These are phyloP conservation scores for Tylopilus balloui DNA, from an alignment of 768 basidiomycete genomes.

Conservation along the genomic window DNA sequence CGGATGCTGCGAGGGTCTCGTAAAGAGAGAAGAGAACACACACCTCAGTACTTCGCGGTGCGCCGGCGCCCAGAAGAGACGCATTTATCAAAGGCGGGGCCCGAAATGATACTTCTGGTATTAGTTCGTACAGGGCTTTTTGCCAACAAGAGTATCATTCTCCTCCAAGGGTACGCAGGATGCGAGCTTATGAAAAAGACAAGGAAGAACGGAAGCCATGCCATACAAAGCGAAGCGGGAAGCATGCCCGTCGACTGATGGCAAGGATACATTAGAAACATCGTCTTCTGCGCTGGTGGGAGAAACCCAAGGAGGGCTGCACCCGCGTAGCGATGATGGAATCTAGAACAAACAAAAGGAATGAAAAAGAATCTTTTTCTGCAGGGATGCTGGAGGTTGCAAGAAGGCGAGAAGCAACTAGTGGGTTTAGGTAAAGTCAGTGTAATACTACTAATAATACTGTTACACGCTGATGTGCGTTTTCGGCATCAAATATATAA, in stretches of 20 bases:
- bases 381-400: conserved; percentile 19
- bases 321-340: conserved; percentile 20
- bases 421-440: conserved; percentile 30
- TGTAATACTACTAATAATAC: conserved; percentile 34
- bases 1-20: conserved; percentile 5
- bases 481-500: conserved; percentile 19
- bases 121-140: conserved; percentile 14
- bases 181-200: conserved; percentile 8
- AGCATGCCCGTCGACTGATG: conserved; percentile 13
- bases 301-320: conserved; percentile 22
- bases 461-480: conserved; percentile 27
- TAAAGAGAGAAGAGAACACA: not conserved
- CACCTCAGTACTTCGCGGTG: too few relatives aligned
- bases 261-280: conserved; percentile 21
- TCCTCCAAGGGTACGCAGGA: conserved; percentile 5
- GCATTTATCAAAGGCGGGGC: conserved; percentile 8
- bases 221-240: conserved; percentile 15
- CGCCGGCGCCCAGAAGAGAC: conserved; percentile 5
- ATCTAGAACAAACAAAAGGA: conserved; percentile 19
- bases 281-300: conserved; percentile 17
- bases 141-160: conserved; percentile 14
- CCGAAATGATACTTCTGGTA: conserved; percentile 12
- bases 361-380: conserved; percentile 19
- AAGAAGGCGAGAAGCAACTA: conserved; percentile 31
- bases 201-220: conserved; percentile 6